phyloP scores from a whole-genome alignment of 2,329 filamentous ascomycete genomes.

The Emmonsia crescens region DNA sequence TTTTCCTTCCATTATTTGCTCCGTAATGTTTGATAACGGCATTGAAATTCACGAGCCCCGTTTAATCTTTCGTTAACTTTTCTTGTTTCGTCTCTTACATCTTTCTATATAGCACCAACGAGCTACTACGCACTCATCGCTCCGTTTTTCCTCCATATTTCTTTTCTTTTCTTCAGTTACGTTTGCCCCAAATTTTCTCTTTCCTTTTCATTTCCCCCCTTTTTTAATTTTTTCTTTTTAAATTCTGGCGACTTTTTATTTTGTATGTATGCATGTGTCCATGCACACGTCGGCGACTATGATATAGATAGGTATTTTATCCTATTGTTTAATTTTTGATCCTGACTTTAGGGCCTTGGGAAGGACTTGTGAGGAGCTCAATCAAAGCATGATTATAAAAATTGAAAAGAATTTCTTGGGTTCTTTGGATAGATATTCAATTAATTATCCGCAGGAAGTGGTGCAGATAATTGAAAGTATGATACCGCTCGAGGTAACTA shows the following conservation, averaged over 20 bases:
- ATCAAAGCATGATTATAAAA: neutral
- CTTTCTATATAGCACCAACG: neutral
- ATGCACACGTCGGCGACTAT: neutral
- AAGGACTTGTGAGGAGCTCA: neutral
- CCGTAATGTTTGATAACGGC: neutral
- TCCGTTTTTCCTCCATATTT: neutral
- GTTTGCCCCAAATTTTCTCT: no score
- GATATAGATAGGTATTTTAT: neutral
- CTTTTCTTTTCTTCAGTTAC: no score
- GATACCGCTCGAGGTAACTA: no score
- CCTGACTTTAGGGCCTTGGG: neutral
- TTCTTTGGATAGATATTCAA: neutral
- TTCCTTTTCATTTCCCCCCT: neutral
- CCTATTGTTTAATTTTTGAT: neutral
- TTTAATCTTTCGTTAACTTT: neutral
- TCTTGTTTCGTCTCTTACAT: neutral
- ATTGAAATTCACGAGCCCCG: neutral
- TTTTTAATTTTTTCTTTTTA: neutral
- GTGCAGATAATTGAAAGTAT: no score
- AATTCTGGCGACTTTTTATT: neutral
- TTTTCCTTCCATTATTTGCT: neutral
- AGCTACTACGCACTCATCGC: neutral
- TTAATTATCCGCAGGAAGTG: no score
- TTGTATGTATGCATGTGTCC: neutral
- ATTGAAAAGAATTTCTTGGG: no score